phyloP scores from a whole-genome alignment of 2,329 filamentous ascomycete species.

The Bimuria novae-zelandiae region DNA sequence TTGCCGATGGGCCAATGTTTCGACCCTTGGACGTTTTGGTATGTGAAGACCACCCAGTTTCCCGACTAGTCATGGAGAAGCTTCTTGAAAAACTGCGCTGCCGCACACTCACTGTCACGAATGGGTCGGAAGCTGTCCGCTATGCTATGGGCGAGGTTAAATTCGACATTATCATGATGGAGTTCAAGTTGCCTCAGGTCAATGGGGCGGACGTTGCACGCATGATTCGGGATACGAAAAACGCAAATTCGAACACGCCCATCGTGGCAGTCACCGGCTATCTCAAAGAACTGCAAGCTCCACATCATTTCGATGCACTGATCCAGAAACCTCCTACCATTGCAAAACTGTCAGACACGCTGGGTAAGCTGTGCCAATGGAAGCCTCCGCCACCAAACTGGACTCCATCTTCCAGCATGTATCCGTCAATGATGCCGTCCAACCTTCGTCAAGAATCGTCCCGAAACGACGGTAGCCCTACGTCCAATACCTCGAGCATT shows the following conservation, averaged over 20 bases:
- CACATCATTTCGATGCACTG: constrained; percentile 92
- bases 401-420: constrained; percentile 46
- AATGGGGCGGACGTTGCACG: constrained; percentile 94
- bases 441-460: constrained; percentile 67
- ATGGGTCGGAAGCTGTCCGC: constrained; percentile 87
- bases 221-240: constrained; percentile 97
- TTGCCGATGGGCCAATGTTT: constrained; percentile 83
- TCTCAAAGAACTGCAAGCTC: constrained; percentile 92
- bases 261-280: constrained; percentile 98
- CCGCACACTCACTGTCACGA: constrained; percentile 87
- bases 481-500: constrained; percentile 76
- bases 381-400: constrained; percentile 72
- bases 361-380: constrained; percentile 91
- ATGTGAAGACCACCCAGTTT: constrained; percentile 96
- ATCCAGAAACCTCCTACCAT: constrained; percentile 97
- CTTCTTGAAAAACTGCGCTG: constrained; percentile 93
- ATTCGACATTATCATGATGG: constrained; percentile 98
- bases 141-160: constrained; percentile 97
- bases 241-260: constrained; percentile 89
- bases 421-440: constrained; percentile 58
- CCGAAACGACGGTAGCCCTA: constrained; percentile 78
- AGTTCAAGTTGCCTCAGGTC: constrained; percentile 93
- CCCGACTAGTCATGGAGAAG: constrained; percentile 98
- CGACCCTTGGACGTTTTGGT: constrained; percentile 91
- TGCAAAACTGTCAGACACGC: constrained; percentile 84